Evolutionary conservation across 1,284 basidiomycete species (phyloP), one percentile per base, ranked within the genome.

Genomic region (Trametes polyzona): DNA sequence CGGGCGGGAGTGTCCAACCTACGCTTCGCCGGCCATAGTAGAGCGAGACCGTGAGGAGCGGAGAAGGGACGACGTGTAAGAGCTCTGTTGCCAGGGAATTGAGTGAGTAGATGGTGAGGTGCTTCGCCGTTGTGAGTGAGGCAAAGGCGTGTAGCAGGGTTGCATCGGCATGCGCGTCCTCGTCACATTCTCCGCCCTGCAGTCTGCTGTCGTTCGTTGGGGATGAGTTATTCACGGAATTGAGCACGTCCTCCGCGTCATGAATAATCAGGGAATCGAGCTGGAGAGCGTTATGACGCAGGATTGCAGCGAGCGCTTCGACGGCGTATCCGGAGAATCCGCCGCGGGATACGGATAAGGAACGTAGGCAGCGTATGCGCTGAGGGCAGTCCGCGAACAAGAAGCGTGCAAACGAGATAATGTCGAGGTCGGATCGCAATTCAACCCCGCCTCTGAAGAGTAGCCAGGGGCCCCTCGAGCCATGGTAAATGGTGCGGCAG

Each of bases 371-470:
- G 0, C 23, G 44, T 14, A 59, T 42, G 19, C 12, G 14, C 6
- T 9, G 16, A 29, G 14, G 1, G 39, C 11, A n/a, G 23, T 41
- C 41, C 6, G 52, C 41, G 16, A 24, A 23, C 44, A 59, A 42
- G 47, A 59, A 63, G 3, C 4, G 27, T 4, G 47, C 26, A 50
- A 63, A 55, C 10, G 61, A 55, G 23, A 53, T 9, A n/a, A 53
- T 7, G 17, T 41, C 33, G 12, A 23, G 9, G 29, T 29, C 41
- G 2, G 36, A 26, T 2, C 30, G 11, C 26, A 63, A 49, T 2
- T 37, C 24, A 17, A 52, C 50, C 4, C 49, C 57, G 9, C 17
- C 36, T 19, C 36, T 40, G 19, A 63, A 37, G 37, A 63, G 55
- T n/a, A 52, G 30, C 17, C 52, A 47, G 8, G 55, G 50, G 12